Base-by-base conservation (phyloP, 768 basidiomycete genomes). In the Amanita jacksonii region DNA sequence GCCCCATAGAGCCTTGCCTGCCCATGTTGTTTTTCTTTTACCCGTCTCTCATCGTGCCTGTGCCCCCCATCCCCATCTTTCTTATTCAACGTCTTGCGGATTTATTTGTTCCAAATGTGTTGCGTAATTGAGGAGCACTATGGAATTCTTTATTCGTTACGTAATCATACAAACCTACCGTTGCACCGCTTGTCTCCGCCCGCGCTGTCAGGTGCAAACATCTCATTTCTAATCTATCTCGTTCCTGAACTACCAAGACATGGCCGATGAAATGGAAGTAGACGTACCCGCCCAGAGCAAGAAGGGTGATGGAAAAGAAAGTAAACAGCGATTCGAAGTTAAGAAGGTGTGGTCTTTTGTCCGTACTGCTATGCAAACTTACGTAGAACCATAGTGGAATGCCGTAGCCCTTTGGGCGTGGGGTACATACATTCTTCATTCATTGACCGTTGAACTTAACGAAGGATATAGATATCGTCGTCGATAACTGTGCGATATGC, bases 401-500 rank as follows among this genome's bases (percentile, higher is more conserved):
- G 96, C 96, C 9, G 96, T 98, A 41, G 76, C 96, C 1, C 72
- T 99, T 0, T 99, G 96, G 96, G 91, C 96, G 15, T 98, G 96
- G 94, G 93, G 92, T 93, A 50, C 46, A 74, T 50, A 8, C 2
- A 1, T 16, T 33, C 38, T 42, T 46, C 45, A 47, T 51, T 54
- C 45, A 54, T 47, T 45, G 9, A 38, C 16, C 3, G 18, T 10
- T 19, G 19, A 28, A 9, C 31, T 33, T 38, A 24, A 38, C n/a
- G 15, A 25, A 34, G 15, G 37, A 31, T 41, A 35, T 50, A 94
- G 93, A 98, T 61, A 97, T 98, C 57, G 92, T 96, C 48, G 94
- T 97, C 46, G 94, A 98, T 66, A 99, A 97, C 67, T 98, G 96
- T 57, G 96, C 96, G 40, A 99, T 99, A 69, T 99, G 96, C 74